A percentile compares a stretch with the other conserved stretches of the same genome.
phyloP scores from a whole-genome alignment of 1,139 yeast species.

The Martiniozyma asiatica region DNA sequence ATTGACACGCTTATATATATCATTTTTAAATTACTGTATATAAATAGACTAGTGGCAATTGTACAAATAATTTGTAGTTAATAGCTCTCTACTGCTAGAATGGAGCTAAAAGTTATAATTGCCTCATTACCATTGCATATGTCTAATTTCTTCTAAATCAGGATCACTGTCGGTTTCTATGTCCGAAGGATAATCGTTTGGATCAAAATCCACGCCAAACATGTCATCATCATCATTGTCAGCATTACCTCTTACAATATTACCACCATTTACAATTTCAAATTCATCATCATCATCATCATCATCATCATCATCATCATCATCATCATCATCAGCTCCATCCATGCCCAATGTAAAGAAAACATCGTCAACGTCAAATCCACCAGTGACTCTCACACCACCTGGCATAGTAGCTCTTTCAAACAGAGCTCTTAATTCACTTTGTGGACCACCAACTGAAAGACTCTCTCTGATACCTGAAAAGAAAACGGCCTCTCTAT shows the following conservation, averaged over 20 bases:
- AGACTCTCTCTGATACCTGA: conserved; percentile 9
- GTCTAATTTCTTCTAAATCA: no score
- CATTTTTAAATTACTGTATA: no score
- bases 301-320: conserved; percentile 2
- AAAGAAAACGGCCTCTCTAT: conserved; percentile 3
- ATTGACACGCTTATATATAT: no score
- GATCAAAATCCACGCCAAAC: not conserved
- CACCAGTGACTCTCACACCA: conserved; percentile 2
- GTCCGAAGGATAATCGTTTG: conserved; percentile 1
- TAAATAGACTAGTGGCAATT: no score
- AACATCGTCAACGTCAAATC: not conserved
- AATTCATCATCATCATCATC: conserved; percentile 1
- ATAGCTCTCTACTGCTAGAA: no score
- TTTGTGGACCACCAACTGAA: conserved; percentile 1
- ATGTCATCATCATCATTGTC: not conserved
- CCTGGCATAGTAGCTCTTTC: conserved; percentile 2
- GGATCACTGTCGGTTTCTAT: not conserved
- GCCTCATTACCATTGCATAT: no score
- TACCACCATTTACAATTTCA: not conserved
- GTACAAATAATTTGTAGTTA: no score
- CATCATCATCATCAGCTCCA: conserved; percentile 1
- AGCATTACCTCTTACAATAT: not conserved
- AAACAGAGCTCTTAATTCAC: conserved; percentile 1
- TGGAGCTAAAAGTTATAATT: no score
- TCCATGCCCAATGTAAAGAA: no score